A percentile compares a stretch with the other conserved stretches of the same genome.
Evolutionary conservation across 2,329 filamentous ascomycete species (phyloP).

Genomic region (Lasiodiplodia citricola): DNA sequence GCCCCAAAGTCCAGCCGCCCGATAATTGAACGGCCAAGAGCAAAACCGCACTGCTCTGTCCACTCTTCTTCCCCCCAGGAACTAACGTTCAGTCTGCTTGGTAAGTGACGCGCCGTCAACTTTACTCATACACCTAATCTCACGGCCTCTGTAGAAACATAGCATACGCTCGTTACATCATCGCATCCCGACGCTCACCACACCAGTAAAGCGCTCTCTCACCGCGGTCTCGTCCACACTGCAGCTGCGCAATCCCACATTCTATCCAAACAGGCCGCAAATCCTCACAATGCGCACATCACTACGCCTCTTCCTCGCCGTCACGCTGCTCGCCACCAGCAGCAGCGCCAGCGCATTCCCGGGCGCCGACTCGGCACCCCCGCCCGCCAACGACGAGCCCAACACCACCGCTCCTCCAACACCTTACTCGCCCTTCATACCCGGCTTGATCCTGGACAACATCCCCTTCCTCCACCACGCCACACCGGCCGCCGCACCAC

Average conservation of each 20-base stretch:
- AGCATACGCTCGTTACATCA: neutral
- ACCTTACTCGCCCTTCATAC: slow-evolving; percentile 18
- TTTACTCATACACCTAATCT: neutral
- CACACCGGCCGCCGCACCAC: neutral
- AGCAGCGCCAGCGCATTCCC: neutral
- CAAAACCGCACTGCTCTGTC: neutral
- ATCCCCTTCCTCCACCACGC: slow-evolving; percentile 3
- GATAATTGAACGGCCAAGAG: slow-evolving; percentile 12
- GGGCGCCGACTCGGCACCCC: slow-evolving; percentile 1
- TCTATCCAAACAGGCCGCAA: neutral
- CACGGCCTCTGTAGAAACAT: neutral
- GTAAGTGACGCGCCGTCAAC: neutral
- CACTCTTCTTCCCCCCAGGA: neutral
- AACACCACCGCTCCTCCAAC: neutral
- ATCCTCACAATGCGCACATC: slow-evolving; percentile 8
- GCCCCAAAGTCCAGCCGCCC: slow-evolving; percentile 20
- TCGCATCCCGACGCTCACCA: neutral
- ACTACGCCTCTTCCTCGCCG: slow-evolving; percentile 9
- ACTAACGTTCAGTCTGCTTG: neutral
- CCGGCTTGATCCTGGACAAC: slow-evolving; percentile 17
- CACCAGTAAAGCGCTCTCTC: neutral
- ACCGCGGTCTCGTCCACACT: neutral
- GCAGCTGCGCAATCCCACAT: neutral
- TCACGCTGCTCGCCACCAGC: slow-evolving; percentile 4
- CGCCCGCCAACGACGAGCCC: slow-evolving; percentile 13